These are phyloP conservation scores for Bifiguratus adelaidae DNA, from an alignment of 192 early-diverging fungal species.

Conservation along the genomic window DNA sequence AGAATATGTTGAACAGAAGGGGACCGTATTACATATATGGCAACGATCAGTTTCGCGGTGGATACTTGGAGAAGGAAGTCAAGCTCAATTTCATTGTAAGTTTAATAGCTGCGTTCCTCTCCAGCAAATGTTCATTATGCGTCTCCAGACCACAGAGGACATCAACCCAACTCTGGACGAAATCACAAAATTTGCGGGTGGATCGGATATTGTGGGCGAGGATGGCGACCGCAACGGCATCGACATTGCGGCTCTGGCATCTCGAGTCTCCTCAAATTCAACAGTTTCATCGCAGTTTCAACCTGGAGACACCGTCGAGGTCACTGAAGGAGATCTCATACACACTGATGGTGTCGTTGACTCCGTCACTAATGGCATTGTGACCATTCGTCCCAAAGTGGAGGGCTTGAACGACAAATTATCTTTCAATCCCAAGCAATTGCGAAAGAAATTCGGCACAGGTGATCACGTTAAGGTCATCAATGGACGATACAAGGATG, in stretches of 20 bases:
- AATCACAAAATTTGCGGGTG: constrained; percentile 71
- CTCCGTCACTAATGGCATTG: constrained; percentile 58
- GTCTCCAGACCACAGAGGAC: constrained; percentile 36
- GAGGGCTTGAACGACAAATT: constrained; percentile 43
- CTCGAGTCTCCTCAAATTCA: constrained; percentile 36
- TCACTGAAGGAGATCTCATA: constrained; percentile 73
- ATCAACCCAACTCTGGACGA: constrained; percentile 90
- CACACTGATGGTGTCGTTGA: constrained; percentile 68
- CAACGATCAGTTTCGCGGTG: constrained; percentile 52
- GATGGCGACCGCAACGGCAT: constrained; percentile 26
- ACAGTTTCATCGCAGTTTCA: constrained; percentile 45
- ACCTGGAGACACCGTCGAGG: constrained; percentile 80
- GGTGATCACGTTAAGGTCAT: constrained; percentile 95
- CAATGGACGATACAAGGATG: constrained; percentile 71
- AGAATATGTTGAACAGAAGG: constrained; percentile 39
- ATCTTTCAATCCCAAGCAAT: constrained; percentile 50
- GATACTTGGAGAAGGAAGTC: constrained; percentile 80
- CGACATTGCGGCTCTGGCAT: constrained; percentile 13
- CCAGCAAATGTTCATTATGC: not conserved
- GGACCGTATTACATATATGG: constrained; percentile 48
- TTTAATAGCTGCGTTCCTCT: not conserved
- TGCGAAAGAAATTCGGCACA: constrained; percentile 81
- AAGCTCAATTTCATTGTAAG: constrained; percentile 46
- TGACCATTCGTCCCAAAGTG: constrained; percentile 56
- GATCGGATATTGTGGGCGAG: constrained; percentile 53